Base-by-base conservation (phyloP, 331 rosid species). In the Saraca asoca region DNA sequence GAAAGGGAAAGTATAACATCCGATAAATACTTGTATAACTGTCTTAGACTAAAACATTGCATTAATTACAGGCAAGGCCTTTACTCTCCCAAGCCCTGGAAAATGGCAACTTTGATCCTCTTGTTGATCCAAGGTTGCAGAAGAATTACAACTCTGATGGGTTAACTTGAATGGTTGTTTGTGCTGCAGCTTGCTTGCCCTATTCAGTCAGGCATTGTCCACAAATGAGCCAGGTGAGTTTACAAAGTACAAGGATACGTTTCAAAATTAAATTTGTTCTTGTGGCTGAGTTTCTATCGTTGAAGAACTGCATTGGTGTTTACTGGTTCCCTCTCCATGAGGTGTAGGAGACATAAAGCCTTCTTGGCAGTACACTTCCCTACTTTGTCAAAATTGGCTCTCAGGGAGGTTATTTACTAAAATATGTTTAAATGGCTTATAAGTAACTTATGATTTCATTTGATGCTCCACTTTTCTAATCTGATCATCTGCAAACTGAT, bases 201-300 rank as follows among this genome's bases (percentile, higher is more conserved):
- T 68, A 83, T 63, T 82, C 96, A 2, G 82, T 82, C 14, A 74
- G 83, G 77, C 83, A 69, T 7, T 82, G 90, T 7, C 90, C 91
- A 6, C 79, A 64, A 70, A 81, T 87, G 91, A 81, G 88, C 55
- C 87, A 85, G 86, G 96, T 85, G 39, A 69, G 65, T 64, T 64
- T 58, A 20, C 41, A 2, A 8, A 50, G 43, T 44, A 31, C 64
- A 15, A 37, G 19, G 41, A 9, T 39, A 48, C 35, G 41, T 12
- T 35, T 59, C 43, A 2, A 39, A 8, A 7, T 45, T 1, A 12
- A 11, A 52, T 31, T 7, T n/a, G 41, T 4, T 9, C 37, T 37
- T 24, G 1, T 39, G 33, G 9, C 33, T 24, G 18, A 10, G 31
- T 52, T 45, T 34, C 20, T 35, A 52, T 68, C 15, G 37, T 20